Evolutionary conservation across 495 filamentous ascomycete genomes (phyloP).

Genomic region (Aspergillus egyptiacus): DNA sequence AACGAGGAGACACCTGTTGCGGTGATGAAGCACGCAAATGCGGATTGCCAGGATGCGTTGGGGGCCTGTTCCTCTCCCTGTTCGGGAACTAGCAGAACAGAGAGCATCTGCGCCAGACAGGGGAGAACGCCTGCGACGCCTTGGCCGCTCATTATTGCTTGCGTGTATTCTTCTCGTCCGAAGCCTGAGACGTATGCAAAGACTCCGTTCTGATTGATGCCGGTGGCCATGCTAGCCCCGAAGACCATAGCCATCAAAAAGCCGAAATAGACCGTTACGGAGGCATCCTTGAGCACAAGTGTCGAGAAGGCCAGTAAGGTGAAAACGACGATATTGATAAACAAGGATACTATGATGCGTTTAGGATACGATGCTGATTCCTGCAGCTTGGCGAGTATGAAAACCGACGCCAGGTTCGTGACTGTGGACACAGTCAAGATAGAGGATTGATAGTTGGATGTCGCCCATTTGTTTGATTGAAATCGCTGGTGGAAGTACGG

Average conservation of each 20-base stretch:
- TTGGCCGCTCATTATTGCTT: constrained; percentile 95
- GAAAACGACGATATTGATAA: constrained; percentile 68
- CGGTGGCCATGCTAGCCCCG: constrained; percentile 67
- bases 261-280: constrained; percentile 61
- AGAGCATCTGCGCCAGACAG: constrained; percentile 74
- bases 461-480: constrained; percentile 58
- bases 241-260: constrained; percentile 85
- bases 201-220: constrained; percentile 86
- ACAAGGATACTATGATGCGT: constrained; percentile 67
- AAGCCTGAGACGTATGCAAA: constrained; percentile 89
- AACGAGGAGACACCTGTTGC: constrained; percentile 60
- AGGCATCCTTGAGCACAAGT: constrained; percentile 51
- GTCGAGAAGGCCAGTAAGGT: constrained; percentile 76
- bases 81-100: constrained; percentile 62
- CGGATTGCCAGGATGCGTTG: constrained; percentile 55
- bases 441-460: constrained; percentile 75
- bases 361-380: constrained; percentile 73
- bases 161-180: constrained; percentile 77
- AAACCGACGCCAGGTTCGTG: constrained; percentile 67
- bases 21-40: constrained; percentile 87
- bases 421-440: constrained; percentile 81
- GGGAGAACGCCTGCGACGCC: constrained; percentile 89
- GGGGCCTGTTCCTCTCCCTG: constrained; percentile 10
- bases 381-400: constrained; percentile 73
- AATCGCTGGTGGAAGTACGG: constrained; percentile 91